Conservation (phyloP, 345 rosid species). For the Nasturtium officinale region DNA sequence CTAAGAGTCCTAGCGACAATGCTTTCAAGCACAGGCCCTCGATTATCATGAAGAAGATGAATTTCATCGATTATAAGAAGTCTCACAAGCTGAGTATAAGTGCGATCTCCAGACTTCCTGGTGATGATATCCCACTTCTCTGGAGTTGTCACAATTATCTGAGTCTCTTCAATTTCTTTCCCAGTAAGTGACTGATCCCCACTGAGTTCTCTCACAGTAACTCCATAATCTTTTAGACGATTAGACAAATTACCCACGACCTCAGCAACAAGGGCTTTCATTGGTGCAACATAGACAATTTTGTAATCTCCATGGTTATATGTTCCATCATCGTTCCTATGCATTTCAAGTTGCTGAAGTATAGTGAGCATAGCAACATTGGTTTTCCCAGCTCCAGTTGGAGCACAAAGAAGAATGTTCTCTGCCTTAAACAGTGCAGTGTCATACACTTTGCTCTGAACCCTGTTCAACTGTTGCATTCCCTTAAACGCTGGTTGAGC, state of each 20-base stretch:
- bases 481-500: slow-evolving; percentile 95
- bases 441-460: slow-evolving; percentile 88
- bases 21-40: slow-evolving; percentile 99
- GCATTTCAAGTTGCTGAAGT: slow-evolving; percentile 81
- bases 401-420: slow-evolving; percentile 91
- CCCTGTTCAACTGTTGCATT: slow-evolving; percentile 89
- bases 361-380: slow-evolving; percentile 96
- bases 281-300: slow-evolving; percentile 98
- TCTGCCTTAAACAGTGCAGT: slow-evolving; percentile 80
- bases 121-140: slow-evolving; percentile 99
- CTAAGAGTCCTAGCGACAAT: slow-evolving; percentile 96
- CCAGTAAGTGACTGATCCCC: slow-evolving; percentile 93
- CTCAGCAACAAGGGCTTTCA: slow-evolving; percentile 99
- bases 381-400: slow-evolving; percentile 98
- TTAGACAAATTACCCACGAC: slow-evolving; percentile 87
- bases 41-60: slow-evolving; percentile 94
- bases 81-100: slow-evolving; percentile 86
- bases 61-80: slow-evolving; percentile 94
- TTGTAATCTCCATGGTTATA: slow-evolving; percentile 73
- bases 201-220: slow-evolving; percentile 84
- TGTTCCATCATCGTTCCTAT: slow-evolving; percentile 68
- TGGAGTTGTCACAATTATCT: slow-evolving; percentile 94
- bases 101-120: slow-evolving; percentile 99
- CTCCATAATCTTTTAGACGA: slow-evolving; percentile 73
- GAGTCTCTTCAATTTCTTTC: slow-evolving; percentile 95